phyloP scores from a whole-genome alignment of 169 alveolate genomes.

The Plasmodium inui region DNA sequence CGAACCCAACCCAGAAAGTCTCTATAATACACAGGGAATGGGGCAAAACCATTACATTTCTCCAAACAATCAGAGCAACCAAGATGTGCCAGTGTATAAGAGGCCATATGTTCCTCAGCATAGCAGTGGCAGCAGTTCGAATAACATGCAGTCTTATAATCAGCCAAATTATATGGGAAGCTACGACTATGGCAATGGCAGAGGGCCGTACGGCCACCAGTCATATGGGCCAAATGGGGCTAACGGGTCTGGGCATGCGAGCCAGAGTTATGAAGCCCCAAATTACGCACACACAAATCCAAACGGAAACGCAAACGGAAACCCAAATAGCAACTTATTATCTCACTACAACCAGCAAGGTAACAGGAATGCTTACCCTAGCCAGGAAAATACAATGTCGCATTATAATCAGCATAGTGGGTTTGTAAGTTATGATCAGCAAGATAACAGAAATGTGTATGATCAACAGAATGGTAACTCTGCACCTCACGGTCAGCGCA shows the following conservation, averaged over 20 bases:
- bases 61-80: neutral
- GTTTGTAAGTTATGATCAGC: constrained; percentile 5
- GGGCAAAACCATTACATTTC: constrained; percentile 64
- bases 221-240: constrained; percentile 7
- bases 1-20: constrained; percentile 43
- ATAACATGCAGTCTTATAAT: constrained; percentile 14
- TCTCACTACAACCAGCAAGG: constrained; percentile 33
- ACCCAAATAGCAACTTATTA: constrained; percentile 8
- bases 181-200: neutral
- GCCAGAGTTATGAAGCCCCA: constrained; percentile 15
- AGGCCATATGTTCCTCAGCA: constrained; percentile 44
- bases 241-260: neutral
- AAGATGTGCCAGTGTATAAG: constrained; percentile 55
- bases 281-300: neutral
- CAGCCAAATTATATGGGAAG: constrained; percentile 9
- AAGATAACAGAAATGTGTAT: constrained; percentile 18
- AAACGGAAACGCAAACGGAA: neutral
- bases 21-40: constrained; percentile 15
- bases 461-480: constrained; percentile 16
- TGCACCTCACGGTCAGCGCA: neutral
- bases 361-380: constrained; percentile 1
- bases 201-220: constrained; percentile 10
- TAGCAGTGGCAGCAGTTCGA: neutral
- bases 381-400: constrained; percentile 4
- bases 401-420: constrained; percentile 51